phyloP scores from a whole-genome alignment of 768 basidiomycete species.

The Boletus reticuloceps region DNA sequence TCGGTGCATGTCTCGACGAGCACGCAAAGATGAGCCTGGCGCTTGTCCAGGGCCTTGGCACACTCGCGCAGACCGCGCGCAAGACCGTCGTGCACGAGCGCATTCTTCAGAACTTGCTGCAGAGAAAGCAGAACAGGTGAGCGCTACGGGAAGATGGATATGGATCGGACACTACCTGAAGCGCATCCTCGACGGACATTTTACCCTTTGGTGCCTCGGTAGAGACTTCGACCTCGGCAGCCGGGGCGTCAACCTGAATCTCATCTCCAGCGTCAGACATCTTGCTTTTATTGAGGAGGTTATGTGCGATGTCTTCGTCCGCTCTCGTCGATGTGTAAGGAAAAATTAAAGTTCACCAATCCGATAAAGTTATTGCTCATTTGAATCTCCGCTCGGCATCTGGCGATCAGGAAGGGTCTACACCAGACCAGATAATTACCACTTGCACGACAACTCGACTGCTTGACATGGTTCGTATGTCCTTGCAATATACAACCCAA shows the following conservation, averaged over 20 bases:
- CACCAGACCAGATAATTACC: no score
- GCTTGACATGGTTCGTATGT: slow-evolving; percentile 29
- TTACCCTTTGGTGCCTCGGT: slow-evolving; percentile 93
- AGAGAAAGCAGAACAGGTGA: slow-evolving; percentile 11
- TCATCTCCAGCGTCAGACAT: slow-evolving; percentile 99
- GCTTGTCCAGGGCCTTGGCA: slow-evolving; percentile 98
- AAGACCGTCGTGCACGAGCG: slow-evolving; percentile 96
- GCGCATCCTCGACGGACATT: slow-evolving; percentile 92
- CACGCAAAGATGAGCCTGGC: slow-evolving; percentile 97
- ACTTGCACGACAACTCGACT: neutral
- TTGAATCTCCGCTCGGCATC: slow-evolving; percentile 57
- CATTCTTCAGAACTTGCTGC: slow-evolving; percentile 98
- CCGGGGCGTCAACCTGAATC: slow-evolving; percentile 66
- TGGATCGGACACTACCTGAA: slow-evolving; percentile 56
- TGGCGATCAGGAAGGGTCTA: slow-evolving; percentile 36
- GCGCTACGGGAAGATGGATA: neutral
- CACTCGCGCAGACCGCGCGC: slow-evolving; percentile 97
- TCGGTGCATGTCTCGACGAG: slow-evolving; percentile 99
- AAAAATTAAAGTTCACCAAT: slow-evolving; percentile 52
- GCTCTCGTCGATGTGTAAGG: slow-evolving; percentile 83
- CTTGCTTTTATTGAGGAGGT: slow-evolving; percentile 34
- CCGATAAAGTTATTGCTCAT: slow-evolving; percentile 24
- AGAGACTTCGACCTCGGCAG: slow-evolving; percentile 76
- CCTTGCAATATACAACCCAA: neutral
- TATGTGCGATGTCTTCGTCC: slow-evolving; percentile 78